phyloP scores from a whole-genome alignment of 2,329 filamentous ascomycete genomes.

The Colletotrichum sp. region DNA sequence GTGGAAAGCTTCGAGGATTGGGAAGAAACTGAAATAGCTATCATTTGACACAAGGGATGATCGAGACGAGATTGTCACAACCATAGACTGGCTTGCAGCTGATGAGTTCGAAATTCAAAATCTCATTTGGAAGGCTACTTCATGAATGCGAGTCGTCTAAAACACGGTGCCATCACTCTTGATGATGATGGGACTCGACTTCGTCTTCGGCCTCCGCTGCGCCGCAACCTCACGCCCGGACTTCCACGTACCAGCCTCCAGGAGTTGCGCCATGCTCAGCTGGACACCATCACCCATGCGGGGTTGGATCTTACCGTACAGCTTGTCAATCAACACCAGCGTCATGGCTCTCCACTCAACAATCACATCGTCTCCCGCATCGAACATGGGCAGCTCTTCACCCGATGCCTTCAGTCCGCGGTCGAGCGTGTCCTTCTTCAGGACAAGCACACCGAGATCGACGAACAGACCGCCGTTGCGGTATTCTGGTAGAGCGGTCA shows the following conservation, averaged over 20 bases:
- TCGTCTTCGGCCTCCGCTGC: constrained; percentile 78
- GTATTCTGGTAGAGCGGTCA: constrained; percentile 91
- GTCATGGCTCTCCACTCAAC: constrained; percentile 72
- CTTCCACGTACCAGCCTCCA: constrained; percentile 62
- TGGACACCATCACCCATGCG: constrained; percentile 36
- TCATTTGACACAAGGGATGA: not conserved
- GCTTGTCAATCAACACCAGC: constrained; percentile 61
- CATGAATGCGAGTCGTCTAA: not conserved
- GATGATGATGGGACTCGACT: constrained; percentile 84
- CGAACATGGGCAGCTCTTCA: constrained; percentile 62
- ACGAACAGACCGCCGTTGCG: constrained; percentile 90
- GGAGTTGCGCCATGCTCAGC: constrained; percentile 53
- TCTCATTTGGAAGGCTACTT: not conserved
- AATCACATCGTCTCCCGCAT: constrained; percentile 64
- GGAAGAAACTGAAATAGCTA: not conserved
- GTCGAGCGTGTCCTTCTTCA: constrained; percentile 73
- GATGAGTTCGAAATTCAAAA: not conserved
- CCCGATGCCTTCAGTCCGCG: constrained; percentile 67
- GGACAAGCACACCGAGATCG: constrained; percentile 78
- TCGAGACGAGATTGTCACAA: not conserved
- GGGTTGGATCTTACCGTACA: constrained; percentile 52
- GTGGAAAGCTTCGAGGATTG: not conserved
- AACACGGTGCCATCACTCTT: constrained; percentile 77
- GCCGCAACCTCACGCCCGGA: constrained; percentile 83
- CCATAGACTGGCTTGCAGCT: not conserved